Base-by-base conservation (phyloP, 352 stramenopile genomes). In the Pythium diclinum region DNA sequence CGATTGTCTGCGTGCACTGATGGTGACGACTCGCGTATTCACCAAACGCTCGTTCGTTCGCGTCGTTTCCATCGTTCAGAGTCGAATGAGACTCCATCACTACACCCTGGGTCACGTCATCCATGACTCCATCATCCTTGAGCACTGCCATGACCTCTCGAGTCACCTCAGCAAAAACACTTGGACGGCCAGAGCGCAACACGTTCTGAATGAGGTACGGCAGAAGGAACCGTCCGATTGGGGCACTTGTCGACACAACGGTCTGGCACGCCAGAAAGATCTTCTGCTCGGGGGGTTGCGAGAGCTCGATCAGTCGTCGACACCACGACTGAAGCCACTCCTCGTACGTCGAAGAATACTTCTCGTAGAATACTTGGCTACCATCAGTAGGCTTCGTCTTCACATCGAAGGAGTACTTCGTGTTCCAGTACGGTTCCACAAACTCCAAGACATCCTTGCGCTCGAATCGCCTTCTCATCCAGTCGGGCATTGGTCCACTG, bases 391-490 rank as follows among this genome's bases (percentile, higher is more conserved):
- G 44, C 58, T 67, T 54, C 38, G 61, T 48, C 77, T 62, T 65
- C 21, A 44, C 66, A 23, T 63, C 28, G 2, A 92, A 38, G 3
- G 64, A 68, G 64, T 97, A 97, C 40, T 91, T 88, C 28, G 88
- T 94, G 44, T 83, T 89, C 89, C 88, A 97, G 56, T 96, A 97
- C 10, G 88, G 89, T 49, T 92, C 85, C 8, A 96, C 78, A 60
- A 95, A 89, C 65, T 97, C 83, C 40, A 96, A 67, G 6, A 96
- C 81, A 46, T 91, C 77, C 62, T 91, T 92, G 21, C 83, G 76
- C 40, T 95, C 85, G 55, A 95, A 94, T 59, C 83, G 58, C 46
- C 85, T 76, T 65, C 89, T 92, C 73, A 95, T 89, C 84, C 87
- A 93, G 32, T 94, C 87, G 1, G 85, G 85, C 81, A 95, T 93